These are phyloP conservation scores for Sphaerulina musiva DNA, from an alignment of 2,329 filamentous ascomycete species.

Conservation along the genomic window DNA sequence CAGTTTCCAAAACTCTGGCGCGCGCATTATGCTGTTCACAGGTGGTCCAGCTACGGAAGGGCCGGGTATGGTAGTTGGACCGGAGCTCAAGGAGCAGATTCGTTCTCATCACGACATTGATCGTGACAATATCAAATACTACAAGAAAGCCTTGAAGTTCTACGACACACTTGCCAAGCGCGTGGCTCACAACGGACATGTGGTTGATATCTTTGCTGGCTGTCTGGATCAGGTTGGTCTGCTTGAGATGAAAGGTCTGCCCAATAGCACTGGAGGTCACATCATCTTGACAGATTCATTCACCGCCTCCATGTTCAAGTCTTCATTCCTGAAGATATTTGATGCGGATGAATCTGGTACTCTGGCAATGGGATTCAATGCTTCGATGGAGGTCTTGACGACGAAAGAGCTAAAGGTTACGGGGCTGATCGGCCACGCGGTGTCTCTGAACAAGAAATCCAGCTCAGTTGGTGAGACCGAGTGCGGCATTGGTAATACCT, in stretches of 20 bases:
- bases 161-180: constrained; percentile 92
- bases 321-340: constrained; percentile 94
- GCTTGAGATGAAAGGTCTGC: constrained; percentile 94
- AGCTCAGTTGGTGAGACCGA: constrained; percentile 95
- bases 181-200: constrained; percentile 91
- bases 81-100: constrained; percentile 91
- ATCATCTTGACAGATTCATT: constrained; percentile 99
- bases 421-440: constrained; percentile 89
- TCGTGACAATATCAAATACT: constrained; percentile 97
- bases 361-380: constrained; percentile 96
- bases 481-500: constrained; percentile 96
- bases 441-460: constrained; percentile 97
- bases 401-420: constrained; percentile 98
- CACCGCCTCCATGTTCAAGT: constrained; percentile 97
- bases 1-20: constrained; percentile 91
- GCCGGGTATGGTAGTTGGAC: constrained; percentile 91
- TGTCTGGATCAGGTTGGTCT: constrained; percentile 96
- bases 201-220: constrained; percentile 95
- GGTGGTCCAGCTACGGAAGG: constrained; percentile 93
- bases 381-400: constrained; percentile 87
- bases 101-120: constrained; percentile 98
- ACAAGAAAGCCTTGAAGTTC: constrained; percentile 98
- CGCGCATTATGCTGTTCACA: constrained; percentile 93
- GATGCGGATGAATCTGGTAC: constrained; percentile 95
- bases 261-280: constrained; percentile 92